Percentiles rank a stretch among this genome's conserved stretches.
These are phyloP conservation scores for Trichopus zeylanicus DNA, from an alignment of 116 monocot genomes.

Conservation along the genomic window DNA sequence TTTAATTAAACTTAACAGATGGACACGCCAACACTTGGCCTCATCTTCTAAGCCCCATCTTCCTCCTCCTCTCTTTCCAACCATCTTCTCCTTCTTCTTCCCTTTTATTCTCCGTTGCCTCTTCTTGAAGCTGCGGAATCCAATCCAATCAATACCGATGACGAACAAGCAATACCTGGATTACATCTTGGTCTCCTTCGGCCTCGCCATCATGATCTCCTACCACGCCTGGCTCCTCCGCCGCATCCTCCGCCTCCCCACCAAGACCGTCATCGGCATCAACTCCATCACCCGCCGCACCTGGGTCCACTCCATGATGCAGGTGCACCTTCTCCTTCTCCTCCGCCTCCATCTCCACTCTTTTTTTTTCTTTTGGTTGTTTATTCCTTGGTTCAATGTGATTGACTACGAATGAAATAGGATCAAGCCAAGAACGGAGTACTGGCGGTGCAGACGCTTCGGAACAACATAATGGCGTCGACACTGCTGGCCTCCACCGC, in stretches of 20 bases:
- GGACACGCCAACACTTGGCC: too few relatives aligned
- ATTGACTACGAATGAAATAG: not conserved
- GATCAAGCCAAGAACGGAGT: conserved; percentile 46
- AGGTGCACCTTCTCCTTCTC: conserved; percentile 19
- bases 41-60: too few relatives aligned
- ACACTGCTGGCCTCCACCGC: conserved; percentile 56
- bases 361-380: not conserved
- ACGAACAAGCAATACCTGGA: conserved; percentile 49
- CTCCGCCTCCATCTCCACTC: not conserved
- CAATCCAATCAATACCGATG: too few relatives aligned
- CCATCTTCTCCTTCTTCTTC: too few relatives aligned
- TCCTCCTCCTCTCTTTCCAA: too few relatives aligned
- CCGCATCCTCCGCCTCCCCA: conserved; percentile 33
- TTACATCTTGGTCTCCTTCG: conserved; percentile 47
- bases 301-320: conserved; percentile 76
- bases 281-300: conserved; percentile 67
- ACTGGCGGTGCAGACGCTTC: conserved; percentile 57
- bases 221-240: conserved; percentile 71
- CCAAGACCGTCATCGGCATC: conserved; percentile 64
- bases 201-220: conserved; percentile 28
- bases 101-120: too few relatives aligned
- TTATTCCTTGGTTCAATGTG: not conserved
- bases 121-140: too few relatives aligned
- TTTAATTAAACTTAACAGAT: too few relatives aligned
- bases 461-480: conserved; percentile 83